Conservation (phyloP, 2,329 filamentous ascomycete genomes). For the Fusarium sp. region DNA sequence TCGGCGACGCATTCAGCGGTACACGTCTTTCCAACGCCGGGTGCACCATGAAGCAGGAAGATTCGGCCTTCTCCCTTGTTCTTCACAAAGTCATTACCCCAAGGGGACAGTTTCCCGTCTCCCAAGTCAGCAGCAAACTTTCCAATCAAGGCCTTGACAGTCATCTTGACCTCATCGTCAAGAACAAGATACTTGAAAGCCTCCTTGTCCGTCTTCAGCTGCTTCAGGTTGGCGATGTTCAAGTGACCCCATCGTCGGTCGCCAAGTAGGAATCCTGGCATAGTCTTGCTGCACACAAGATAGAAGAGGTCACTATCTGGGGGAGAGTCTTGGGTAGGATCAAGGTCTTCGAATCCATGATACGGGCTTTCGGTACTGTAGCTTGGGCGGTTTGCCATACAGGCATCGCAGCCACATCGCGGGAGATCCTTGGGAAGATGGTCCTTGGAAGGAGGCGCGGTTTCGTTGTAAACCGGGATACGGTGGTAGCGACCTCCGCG, state of each 20-base stretch:
- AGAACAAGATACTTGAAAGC: conserved; percentile 62
- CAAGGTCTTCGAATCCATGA: conserved; percentile 52
- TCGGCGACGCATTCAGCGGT: conserved; percentile 65
- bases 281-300: conserved; percentile 53
- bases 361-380: conserved; percentile 46
- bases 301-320: conserved; percentile 57
- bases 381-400: conserved; percentile 37
- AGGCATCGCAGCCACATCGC: conserved; percentile 54
- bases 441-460: conserved; percentile 41
- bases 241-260: conserved; percentile 57
- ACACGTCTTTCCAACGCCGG: conserved; percentile 67
- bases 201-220: conserved; percentile 55
- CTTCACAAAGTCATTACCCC: conserved; percentile 58
- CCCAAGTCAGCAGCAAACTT: conserved; percentile 53
- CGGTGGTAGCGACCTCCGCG: conserved; percentile 25
- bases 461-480: conserved; percentile 17
- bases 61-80: conserved; percentile 62
- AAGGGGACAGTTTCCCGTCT: conserved; percentile 53
- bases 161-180: conserved; percentile 58
- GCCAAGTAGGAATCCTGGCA: conserved; percentile 57
- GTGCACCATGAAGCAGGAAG: conserved; percentile 61
- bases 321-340: conserved; percentile 48
- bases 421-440: conserved; percentile 53
- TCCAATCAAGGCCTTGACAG: conserved; percentile 58
- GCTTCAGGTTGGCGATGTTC: conserved; percentile 50